Percentiles rank a stretch among this genome's conserved stretches.
phyloP scores from a whole-genome alignment of 805 yeast species.

The Candida xiaguanensis region DNA sequence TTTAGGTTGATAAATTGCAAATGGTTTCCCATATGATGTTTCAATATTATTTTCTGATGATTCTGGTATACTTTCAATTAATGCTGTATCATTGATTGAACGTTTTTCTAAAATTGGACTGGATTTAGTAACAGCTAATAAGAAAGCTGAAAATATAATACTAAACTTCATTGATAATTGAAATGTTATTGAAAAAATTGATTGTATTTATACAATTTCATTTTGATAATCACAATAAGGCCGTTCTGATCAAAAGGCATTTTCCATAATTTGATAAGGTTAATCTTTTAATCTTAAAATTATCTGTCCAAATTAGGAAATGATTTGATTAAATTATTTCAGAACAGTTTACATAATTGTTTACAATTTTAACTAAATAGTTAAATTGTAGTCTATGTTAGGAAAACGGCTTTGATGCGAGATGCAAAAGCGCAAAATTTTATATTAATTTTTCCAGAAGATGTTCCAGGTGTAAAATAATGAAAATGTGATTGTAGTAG shows the following conservation, averaged over 20 bases:
- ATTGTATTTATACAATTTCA: neutral
- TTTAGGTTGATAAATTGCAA: conserved; percentile 46
- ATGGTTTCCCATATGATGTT: conserved; percentile 26
- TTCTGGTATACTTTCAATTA: conserved; percentile 9
- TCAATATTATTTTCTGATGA: conserved; percentile 14
- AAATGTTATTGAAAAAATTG: neutral
- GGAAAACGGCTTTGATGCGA: neutral
- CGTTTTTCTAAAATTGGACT: conserved; percentile 15
- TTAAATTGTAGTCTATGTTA: neutral
- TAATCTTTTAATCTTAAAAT: too few relatives aligned
- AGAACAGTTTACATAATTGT: neutral
- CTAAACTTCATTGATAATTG: neutral
- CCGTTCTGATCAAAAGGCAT: neutral
- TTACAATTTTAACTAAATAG: neutral
- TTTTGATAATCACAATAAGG: neutral
- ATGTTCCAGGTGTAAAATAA: too few relatives aligned
- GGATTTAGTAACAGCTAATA: conserved; percentile 12
- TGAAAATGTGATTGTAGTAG: too few relatives aligned
- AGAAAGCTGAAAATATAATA: neutral
- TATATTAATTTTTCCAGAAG: neutral
- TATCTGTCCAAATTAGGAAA: neutral
- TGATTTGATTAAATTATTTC: neutral
- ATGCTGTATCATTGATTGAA: conserved; percentile 13
- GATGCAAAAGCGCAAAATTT: neutral
- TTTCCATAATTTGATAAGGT: too few relatives aligned